Conservation (phyloP, 202 grass and related monocot genomes). For the Musa balbisiana region DNA sequence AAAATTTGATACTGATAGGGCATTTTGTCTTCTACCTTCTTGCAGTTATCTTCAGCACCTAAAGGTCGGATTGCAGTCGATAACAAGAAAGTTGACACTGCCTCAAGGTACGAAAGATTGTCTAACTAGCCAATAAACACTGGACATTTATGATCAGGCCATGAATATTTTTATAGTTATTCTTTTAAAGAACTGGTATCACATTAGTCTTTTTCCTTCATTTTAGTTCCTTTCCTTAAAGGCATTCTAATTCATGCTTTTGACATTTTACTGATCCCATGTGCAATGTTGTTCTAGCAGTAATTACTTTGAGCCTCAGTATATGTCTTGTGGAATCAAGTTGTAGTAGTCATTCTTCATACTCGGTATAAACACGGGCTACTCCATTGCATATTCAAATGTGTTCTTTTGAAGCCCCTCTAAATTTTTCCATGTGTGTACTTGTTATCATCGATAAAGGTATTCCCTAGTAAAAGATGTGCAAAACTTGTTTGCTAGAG, state of each 20-base stretch:
- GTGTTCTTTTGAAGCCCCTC: no score
- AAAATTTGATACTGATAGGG: conserved; percentile 20
- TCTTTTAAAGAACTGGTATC: background rate
- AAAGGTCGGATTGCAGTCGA: conserved; percentile 62
- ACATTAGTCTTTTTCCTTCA: background rate
- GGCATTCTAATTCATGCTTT: no score
- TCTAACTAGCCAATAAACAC: background rate
- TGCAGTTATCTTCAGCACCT: conserved; percentile 86
- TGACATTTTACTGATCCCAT: no score
- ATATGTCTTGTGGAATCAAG: no score
- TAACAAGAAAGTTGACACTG: conserved; percentile 45
- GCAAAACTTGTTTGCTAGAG: background rate
- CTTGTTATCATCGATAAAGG: no score
- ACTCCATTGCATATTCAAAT: no score
- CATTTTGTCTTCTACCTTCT: conserved; percentile 20
- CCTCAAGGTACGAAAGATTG: conserved; percentile 3
- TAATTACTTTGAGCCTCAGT: no score
- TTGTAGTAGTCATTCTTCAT: no score
- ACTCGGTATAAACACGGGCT: no score
- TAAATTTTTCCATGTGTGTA: no score
- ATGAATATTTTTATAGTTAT: background rate
- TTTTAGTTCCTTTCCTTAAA: background rate
- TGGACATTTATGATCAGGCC: background rate
- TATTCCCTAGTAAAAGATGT: no score
- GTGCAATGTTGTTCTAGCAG: no score